Conservation (phyloP, 805 yeast species). For the Lipomyces oligophaga region DNA sequence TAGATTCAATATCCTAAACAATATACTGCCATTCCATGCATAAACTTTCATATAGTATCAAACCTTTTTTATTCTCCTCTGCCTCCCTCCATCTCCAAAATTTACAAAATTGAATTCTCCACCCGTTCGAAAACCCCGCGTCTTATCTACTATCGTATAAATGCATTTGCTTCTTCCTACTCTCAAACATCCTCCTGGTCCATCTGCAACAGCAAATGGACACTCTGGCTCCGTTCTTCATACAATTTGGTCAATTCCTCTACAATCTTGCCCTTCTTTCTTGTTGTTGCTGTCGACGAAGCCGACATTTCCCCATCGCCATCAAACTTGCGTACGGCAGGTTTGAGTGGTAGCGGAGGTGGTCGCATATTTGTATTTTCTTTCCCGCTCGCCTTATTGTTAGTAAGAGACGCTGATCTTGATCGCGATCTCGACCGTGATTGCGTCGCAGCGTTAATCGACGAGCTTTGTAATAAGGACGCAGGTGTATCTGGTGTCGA, state of each 20-base stretch:
- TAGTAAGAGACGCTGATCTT: background rate
- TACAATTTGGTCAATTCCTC: constrained; percentile 25
- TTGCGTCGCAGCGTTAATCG: background rate
- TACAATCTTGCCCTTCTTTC: constrained; percentile 27
- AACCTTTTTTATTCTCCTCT: too few species aligned
- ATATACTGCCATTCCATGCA: too few species aligned
- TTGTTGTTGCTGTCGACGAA: background rate
- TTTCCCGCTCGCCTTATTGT: constrained; percentile 2
- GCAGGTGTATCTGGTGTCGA: constrained; percentile 8
- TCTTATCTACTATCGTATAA: background rate
- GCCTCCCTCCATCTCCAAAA: too few species aligned
- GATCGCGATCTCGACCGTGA: background rate
- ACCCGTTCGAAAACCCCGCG: background rate
- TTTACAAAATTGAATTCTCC: background rate
- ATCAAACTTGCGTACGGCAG: background rate
- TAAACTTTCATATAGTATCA: too few species aligned
- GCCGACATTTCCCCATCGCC: background rate
- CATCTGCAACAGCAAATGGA: constrained; percentile 21
- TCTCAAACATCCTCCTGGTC: too few species aligned
- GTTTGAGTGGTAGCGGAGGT: constrained; percentile 13
- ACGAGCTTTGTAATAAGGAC: constrained; percentile 1
- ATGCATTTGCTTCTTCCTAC: constrained; percentile 3
- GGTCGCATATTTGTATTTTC: constrained; percentile 8
- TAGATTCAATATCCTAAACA: too few species aligned
- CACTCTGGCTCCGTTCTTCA: constrained; percentile 30